Evolutionary conservation across 768 basidiomycete species (phyloP), one percentile per base, ranked within the genome.

Genomic region (Serendipita indica): DNA sequence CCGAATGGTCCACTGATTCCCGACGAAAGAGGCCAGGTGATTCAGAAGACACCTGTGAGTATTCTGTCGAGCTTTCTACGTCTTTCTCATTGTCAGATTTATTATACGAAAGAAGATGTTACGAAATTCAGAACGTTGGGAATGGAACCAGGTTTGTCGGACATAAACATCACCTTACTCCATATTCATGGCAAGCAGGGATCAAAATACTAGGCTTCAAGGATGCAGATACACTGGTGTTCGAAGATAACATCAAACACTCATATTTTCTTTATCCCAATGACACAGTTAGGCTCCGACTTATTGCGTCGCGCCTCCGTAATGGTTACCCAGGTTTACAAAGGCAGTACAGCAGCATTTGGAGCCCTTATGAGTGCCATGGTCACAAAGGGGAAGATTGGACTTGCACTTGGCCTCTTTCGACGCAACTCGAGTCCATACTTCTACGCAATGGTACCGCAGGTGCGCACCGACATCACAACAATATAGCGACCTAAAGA

Each of bases 201-300:
- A 79, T 99, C 67, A 91, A 85, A 68, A 80, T 99, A 3, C 80
- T 99, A 27, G 96, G 96, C 3, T 98, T 97, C 74, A 91, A 92
- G 67, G 75, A 84, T 57, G 77, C 76, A 12, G 69, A 69, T 3
- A 77, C 84, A 62, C 75, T 98, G 1, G 71, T 72, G 1, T 86
- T 93, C 63, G 86, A 92, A 67, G 89, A 97, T 67, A 94, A 93
- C 63, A 70, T 96, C 66, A 94, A 90, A 66, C 92, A 97, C 70
- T 84, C 92, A 0, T 70, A 80, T 45, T 98, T 98, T 68, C 79
- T 98, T 58, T 89, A 90, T 68, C 96, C 96, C 0, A 84, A 93
- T 65, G 96, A 99, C 68, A 72, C 79, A 71, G 94, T 90, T 77
- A 25, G 3, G 20, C 16, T 35, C 25, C 6, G 10, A 52, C 20